Evolutionary conservation across 139 green algal genomes (phyloP).

Genomic region (Volvox africanus): DNA sequence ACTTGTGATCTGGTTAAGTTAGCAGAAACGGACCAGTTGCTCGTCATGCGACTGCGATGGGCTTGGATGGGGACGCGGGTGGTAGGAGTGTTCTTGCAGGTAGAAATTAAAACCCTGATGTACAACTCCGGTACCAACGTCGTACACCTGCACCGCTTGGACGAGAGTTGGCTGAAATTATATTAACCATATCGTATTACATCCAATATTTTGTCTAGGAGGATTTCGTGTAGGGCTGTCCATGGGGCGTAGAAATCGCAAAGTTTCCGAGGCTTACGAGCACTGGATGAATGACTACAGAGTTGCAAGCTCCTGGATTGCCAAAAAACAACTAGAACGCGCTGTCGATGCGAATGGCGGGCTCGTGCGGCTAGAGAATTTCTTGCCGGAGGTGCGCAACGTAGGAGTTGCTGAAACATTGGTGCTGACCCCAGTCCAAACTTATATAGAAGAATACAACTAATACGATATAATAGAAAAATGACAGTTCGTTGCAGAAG

Average conservation of each 20-base stretch:
- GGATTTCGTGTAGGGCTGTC: no score
- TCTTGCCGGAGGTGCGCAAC: slow-evolving; percentile 51
- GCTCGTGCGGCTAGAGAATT: slow-evolving; percentile 50
- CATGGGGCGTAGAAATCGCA: neutral
- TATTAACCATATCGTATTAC: no score
- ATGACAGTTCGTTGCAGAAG: slow-evolving; percentile 54
- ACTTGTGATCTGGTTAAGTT: no score
- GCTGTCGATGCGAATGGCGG: slow-evolving; percentile 50
- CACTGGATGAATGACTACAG: slow-evolving; percentile 61
- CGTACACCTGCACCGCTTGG: no score
- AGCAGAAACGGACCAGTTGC: no score
- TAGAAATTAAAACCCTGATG: no score
- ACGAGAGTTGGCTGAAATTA: no score
- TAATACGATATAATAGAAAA: neutral
- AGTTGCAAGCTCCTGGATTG: slow-evolving; percentile 43
- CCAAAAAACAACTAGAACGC: slow-evolving; percentile 48
- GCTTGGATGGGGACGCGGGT: no score
- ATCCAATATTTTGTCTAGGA: no score
- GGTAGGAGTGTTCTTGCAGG: no score
- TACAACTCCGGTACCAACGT: no score
- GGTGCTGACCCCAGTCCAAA: neutral
- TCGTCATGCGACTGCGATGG: no score
- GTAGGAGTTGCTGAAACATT: neutral
- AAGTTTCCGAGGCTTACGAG: neutral
- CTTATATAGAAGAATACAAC: neutral